phyloP scores from a whole-genome alignment of 2,329 filamentous ascomycete species.

The Colletotrichum costaricense region DNA sequence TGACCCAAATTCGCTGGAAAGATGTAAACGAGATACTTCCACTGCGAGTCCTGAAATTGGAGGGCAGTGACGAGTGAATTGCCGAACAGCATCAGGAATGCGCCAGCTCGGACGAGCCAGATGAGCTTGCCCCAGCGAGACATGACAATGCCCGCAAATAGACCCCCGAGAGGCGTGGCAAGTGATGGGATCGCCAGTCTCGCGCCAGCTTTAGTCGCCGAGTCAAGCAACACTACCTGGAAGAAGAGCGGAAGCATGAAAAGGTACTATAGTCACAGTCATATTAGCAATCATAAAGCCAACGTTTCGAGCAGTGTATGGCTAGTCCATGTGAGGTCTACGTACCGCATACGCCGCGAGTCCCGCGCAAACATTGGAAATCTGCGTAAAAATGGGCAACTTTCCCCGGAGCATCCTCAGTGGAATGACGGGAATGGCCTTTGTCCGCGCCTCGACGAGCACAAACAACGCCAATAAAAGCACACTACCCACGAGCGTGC shows the following conservation, averaged over 20 bases:
- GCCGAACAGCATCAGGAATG: constrained; percentile 63
- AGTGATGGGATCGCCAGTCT: constrained; percentile 73
- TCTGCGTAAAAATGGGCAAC: constrained; percentile 65
- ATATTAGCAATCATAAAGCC: background rate
- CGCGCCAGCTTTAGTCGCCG: constrained; percentile 71
- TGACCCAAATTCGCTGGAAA: constrained; percentile 69
- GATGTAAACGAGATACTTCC: constrained; percentile 68
- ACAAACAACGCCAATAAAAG: constrained; percentile 58
- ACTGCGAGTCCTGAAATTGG: constrained; percentile 59
- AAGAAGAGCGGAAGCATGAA: constrained; percentile 80
- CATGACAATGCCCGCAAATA: constrained; percentile 69
- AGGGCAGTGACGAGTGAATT: constrained; percentile 64
- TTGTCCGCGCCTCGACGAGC: constrained; percentile 59
- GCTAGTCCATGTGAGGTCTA: constrained; percentile 24
- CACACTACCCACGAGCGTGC: constrained; percentile 55
- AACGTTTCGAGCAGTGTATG: background rate
- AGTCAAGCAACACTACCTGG: constrained; percentile 73
- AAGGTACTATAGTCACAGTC: constrained; percentile 57
- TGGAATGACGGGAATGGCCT: constrained; percentile 65
- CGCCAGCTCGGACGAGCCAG: constrained; percentile 62
- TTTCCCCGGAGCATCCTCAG: constrained; percentile 66
- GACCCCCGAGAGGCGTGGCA: constrained; percentile 66
- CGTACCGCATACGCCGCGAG: constrained; percentile 71
- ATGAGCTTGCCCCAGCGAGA: constrained; percentile 65
- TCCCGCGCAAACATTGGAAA: constrained; percentile 70